Conservation (phyloP, 2,329 filamentous ascomycete genomes). For the Neofusicoccum kwambonambiense region DNA sequence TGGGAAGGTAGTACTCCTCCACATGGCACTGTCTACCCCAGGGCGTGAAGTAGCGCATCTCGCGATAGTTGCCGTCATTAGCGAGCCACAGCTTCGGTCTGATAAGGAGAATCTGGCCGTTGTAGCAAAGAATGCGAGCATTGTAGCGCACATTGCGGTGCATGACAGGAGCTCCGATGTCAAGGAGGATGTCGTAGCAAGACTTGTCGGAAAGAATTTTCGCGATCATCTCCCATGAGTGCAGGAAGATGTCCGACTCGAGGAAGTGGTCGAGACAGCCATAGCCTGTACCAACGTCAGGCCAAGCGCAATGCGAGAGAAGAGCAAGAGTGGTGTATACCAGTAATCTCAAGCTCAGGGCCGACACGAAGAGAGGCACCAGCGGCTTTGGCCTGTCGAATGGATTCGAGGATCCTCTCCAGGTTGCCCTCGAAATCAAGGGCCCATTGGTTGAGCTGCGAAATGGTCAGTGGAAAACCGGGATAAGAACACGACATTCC, state of each 20-base stretch:
- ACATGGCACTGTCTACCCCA: constrained; percentile 53
- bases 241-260: constrained; percentile 40
- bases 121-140: constrained; percentile 62
- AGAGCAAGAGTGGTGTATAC: not conserved
- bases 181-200: constrained; percentile 64
- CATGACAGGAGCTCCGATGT: constrained; percentile 53
- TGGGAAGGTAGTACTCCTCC: constrained; percentile 65
- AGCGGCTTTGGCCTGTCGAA: constrained; percentile 57
- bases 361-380: constrained; percentile 64
- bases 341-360: constrained; percentile 51
- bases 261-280: constrained; percentile 65
- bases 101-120: constrained; percentile 69
- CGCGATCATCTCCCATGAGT: constrained; percentile 57
- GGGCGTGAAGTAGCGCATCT: constrained; percentile 38
- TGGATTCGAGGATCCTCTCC: constrained; percentile 62
- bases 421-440: constrained; percentile 65
- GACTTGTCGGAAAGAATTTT: constrained; percentile 60
- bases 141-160: constrained; percentile 64
- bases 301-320: not conserved
- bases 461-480: not conserved
- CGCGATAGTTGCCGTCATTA: constrained; percentile 62
- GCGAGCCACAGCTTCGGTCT: constrained; percentile 71
- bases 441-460: constrained; percentile 45
- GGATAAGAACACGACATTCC: not conserved
- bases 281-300: constrained; percentile 50